phyloP scores from a whole-genome alignment of 1,139 yeast genomes.

The Taphrina deformans region DNA sequence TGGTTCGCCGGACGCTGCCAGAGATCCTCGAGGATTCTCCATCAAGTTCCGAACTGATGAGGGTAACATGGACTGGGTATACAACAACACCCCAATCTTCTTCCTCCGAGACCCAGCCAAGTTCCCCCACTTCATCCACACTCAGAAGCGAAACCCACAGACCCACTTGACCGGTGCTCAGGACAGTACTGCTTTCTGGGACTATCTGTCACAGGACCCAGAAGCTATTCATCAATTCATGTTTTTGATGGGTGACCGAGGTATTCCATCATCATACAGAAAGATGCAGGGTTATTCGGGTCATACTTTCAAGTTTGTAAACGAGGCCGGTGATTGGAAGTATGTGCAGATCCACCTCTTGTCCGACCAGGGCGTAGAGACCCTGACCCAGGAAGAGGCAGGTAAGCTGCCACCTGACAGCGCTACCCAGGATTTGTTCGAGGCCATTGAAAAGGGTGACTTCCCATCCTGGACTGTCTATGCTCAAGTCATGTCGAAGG shows the following conservation, averaged over 20 bases:
- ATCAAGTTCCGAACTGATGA: slow-evolving; percentile 82
- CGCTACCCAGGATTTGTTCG: slow-evolving; percentile 59
- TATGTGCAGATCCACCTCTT: slow-evolving; percentile 68
- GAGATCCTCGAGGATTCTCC: slow-evolving; percentile 89
- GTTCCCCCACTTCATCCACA: slow-evolving; percentile 86
- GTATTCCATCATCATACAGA: slow-evolving; percentile 66
- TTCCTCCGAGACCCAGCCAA: slow-evolving; percentile 83
- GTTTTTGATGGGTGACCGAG: slow-evolving; percentile 68
- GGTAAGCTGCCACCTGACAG: slow-evolving; percentile 61
- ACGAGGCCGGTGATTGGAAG: slow-evolving; percentile 61
- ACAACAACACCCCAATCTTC: slow-evolving; percentile 86
- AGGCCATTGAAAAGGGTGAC: slow-evolving; percentile 60
- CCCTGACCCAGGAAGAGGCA: slow-evolving; percentile 59
- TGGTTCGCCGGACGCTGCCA: slow-evolving; percentile 81
- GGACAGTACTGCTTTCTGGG: slow-evolving; percentile 72
- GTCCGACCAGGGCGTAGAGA: slow-evolving; percentile 65
- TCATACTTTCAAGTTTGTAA: slow-evolving; percentile 63
- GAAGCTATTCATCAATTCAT: slow-evolving; percentile 66
- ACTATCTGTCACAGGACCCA: slow-evolving; percentile 62
- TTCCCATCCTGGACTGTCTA: slow-evolving; percentile 66
- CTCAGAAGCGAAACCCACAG: slow-evolving; percentile 83
- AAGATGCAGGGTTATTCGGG: slow-evolving; percentile 76
- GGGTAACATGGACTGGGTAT: slow-evolving; percentile 84
- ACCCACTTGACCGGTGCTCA: slow-evolving; percentile 61
- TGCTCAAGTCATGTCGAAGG: slow-evolving; percentile 71